Conservation (phyloP, 2,329 filamentous ascomycete species). For the Colletotrichum lentis region DNA sequence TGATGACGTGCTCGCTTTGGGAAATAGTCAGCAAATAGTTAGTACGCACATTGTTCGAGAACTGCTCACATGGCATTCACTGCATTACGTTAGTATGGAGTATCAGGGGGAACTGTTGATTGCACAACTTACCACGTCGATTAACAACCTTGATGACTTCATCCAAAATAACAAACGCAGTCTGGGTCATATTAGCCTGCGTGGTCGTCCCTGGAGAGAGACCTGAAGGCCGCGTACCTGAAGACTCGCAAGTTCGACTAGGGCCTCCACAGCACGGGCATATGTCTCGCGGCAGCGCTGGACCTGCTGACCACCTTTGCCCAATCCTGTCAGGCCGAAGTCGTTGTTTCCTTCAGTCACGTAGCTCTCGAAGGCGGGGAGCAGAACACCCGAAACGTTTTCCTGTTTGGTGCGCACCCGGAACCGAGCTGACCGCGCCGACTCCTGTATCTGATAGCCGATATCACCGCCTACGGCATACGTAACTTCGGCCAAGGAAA, state of each 20-base stretch:
- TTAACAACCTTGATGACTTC: conserved; percentile 99
- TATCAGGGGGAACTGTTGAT: neutral
- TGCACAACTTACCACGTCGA: conserved; percentile 73
- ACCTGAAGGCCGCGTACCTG: conserved; percentile 60
- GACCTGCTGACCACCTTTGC: conserved; percentile 97
- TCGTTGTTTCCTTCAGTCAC: conserved; percentile 90
- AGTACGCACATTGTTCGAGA: too few relatives aligned
- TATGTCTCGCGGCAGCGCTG: conserved; percentile 96
- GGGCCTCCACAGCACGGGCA: conserved; percentile 90
- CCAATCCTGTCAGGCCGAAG: conserved; percentile 93
- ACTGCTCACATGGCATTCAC: conserved; percentile 86
- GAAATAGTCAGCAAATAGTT: conserved; percentile 39
- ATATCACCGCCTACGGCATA: conserved; percentile 97
- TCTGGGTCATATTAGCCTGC: conserved; percentile 57
- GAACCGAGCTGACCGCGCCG: conserved; percentile 90
- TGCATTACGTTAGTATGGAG: conserved; percentile 45
- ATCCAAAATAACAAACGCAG: conserved; percentile 96
- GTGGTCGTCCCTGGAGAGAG: neutral
- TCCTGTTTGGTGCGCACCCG: conserved; percentile 94
- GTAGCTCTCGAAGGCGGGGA: conserved; percentile 93
- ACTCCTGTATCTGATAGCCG: conserved; percentile 96
- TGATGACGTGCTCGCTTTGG: conserved; percentile 88
- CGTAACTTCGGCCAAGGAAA: conserved; percentile 95
- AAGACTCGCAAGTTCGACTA: conserved; percentile 92
- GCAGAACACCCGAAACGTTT: conserved; percentile 95